A percentile compares a stretch with the other conserved stretches of the same genome.
Conservation (phyloP, 2,329 filamentous ascomycete genomes). For the Nemania abortiva region DNA sequence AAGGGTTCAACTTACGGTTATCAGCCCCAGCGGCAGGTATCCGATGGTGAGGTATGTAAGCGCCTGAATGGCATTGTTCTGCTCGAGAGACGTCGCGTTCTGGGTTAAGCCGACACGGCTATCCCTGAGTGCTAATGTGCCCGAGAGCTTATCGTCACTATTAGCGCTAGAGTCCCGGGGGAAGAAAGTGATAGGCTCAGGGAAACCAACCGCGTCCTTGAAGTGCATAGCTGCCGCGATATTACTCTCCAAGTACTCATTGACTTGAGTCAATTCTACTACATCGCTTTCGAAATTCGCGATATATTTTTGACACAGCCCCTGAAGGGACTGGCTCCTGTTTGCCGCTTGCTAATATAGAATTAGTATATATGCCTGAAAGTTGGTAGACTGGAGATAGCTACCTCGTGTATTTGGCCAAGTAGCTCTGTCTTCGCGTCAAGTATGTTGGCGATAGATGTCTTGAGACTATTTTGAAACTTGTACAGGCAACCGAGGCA, state of each 20-base stretch:
- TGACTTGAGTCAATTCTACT: slow-evolving; percentile 20
- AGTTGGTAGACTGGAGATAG: not conserved
- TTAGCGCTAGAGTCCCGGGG: slow-evolving; percentile 12
- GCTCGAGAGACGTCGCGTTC: slow-evolving; percentile 15
- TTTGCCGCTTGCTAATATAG: slow-evolving; percentile 20
- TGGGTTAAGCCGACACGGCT: slow-evolving; percentile 11
- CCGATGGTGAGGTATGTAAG: slow-evolving; percentile 35
- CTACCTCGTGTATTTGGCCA: slow-evolving; percentile 23
- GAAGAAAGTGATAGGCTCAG: not conserved
- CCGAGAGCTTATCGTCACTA: not conserved
- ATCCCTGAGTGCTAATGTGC: slow-evolving; percentile 10
- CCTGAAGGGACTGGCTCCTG: slow-evolving; percentile 26
- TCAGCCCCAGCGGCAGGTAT: slow-evolving; percentile 30
- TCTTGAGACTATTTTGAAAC: slow-evolving; percentile 29
- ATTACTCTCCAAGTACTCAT: slow-evolving; percentile 27
- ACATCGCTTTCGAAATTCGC: slow-evolving; percentile 28
- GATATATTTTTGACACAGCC: slow-evolving; percentile 30
- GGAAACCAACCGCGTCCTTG: slow-evolving; percentile 28
- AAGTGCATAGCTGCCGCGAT: slow-evolving; percentile 25
- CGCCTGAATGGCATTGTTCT: slow-evolving; percentile 33
- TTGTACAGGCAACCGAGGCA: slow-evolving; percentile 31
- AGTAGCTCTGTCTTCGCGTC: slow-evolving; percentile 30
- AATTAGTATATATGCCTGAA: not conserved
- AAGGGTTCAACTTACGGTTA: slow-evolving; percentile 13
- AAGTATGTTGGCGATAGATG: slow-evolving; percentile 25